Base-by-base conservation (phyloP, 768 basidiomycete species). In the Russula vinacea region DNA sequence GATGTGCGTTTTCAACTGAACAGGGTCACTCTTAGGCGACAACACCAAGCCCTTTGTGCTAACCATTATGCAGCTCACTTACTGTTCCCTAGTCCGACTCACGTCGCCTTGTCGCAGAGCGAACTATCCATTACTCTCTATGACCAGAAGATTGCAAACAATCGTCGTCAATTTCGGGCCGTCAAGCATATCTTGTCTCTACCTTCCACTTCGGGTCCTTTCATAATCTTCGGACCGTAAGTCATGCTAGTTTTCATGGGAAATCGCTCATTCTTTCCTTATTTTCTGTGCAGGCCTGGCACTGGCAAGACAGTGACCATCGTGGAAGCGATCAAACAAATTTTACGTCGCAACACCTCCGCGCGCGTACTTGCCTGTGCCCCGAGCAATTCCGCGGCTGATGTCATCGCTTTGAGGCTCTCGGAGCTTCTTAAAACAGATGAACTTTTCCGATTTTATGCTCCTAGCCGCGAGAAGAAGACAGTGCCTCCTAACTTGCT, bases 241-340 rank as follows among this genome's bases (percentile, higher is more conserved):
- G 84, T 79, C 24, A 2, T 19, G n/a, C 19, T 8, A 33, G 13
- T 49, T 16, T 11, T 64, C 29, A 29, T 26, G 14, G n/a, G 22
- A 33, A 11, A 26, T 61, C 45, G 10, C 11, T 3, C 47, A 50
- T 37, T 13, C 22, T 26, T 52, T 5, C 24, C 44, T 37, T 13
- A 35, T 24, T n/a, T n/a, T 37, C 33, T 55, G 7, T 14, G 22
- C 58, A 85, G 84, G 0, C 84, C 84, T 5, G 84, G 84, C 9
- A 88, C 87, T 0, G 87, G 87, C 0, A 89, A 89, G 71, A 88
- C 87, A 0, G 78, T 87, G 26, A 87, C 85, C 0, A 75, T 84
- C 1, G 81, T 87, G 2, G 87, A 89, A 70, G 81, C 82, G 1
- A 87, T 88, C 42, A 76, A 73, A 3, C 87, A 89, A 68, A 70